Conservation (phyloP, 257 asterid genomes). For the Thymus mandschuricus region DNA sequence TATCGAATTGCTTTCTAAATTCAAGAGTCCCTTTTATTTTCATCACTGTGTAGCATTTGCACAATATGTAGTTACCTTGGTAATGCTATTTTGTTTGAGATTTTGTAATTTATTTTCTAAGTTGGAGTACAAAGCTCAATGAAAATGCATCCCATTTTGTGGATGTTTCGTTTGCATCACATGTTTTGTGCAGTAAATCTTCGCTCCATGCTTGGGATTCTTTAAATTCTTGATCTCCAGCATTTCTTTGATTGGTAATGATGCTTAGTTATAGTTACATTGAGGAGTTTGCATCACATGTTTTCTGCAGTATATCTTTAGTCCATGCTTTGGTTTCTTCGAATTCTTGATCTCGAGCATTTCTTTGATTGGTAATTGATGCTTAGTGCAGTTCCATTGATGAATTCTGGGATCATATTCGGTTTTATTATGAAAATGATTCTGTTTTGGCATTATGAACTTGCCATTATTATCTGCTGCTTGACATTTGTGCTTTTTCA, state of each 20-base stretch:
- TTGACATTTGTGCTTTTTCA: neutral
- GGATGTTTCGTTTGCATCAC: conserved; percentile 10
- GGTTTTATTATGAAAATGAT: no score
- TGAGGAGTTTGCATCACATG: conserved; percentile 5
- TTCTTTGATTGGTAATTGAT: neutral
- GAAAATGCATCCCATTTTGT: conserved; percentile 28
- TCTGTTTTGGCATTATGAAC: neutral
- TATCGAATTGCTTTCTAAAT: conserved; percentile 18
- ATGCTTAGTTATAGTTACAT: neutral
- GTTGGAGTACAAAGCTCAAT: conserved; percentile 25
- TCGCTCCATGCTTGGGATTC: conserved; percentile 10
- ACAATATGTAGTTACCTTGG: conserved; percentile 36
- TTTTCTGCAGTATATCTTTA: neutral
- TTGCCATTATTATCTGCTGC: neutral
- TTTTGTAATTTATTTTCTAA: conserved; percentile 31
- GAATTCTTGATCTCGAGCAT: conserved; percentile 7
- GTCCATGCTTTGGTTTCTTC: conserved; percentile 8
- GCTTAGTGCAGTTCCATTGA: neutral
- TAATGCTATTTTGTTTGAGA: conserved; percentile 31
- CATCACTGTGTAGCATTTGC: conserved; percentile 28
- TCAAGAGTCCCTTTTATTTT: conserved; percentile 27
- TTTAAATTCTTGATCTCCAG: neutral
- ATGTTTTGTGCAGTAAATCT: neutral
- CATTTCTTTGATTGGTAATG: neutral
- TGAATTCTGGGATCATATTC: neutral